These are phyloP conservation scores for Histomonas meleagridis DNA, from an alignment of 208 protist genomes.

Conservation along the genomic window DNA sequence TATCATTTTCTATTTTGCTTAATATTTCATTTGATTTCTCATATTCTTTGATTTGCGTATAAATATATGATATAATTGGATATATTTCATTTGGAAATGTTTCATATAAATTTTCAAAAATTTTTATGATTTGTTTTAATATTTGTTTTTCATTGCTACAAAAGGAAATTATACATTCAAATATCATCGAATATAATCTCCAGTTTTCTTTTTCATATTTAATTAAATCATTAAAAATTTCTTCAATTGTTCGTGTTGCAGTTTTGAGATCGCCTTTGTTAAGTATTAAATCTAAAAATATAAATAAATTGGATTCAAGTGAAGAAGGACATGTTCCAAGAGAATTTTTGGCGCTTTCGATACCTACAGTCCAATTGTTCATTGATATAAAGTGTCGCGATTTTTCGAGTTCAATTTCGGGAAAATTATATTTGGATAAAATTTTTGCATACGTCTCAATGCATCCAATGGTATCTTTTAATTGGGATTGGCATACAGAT, in stretches of 20 bases:
- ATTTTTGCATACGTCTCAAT: not conserved
- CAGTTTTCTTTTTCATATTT: not conserved
- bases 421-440: conserved; percentile 29
- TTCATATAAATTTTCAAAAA: no score
- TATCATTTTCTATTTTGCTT: no score
- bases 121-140: no score
- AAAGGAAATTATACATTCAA: no score
- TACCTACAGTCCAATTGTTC: not conserved
- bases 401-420: conserved; percentile 4
- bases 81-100: no score
- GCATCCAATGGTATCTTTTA: not conserved
- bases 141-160: no score
- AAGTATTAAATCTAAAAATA: not conserved
- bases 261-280: not conserved
- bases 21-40: no score
- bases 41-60: no score
- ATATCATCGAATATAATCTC: not conserved
- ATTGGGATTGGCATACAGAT: not conserved
- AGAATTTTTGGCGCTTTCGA: not conserved
- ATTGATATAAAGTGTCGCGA: no score
- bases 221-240: not conserved
- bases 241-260: not conserved
- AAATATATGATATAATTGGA: no score
- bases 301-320: not conserved
- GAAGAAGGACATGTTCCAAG: not conserved